Percentiles rank a stretch among this genome's conserved stretches.
Conservation (phyloP, 1,139 yeast species). For the Suhomyces guaymorum region DNA sequence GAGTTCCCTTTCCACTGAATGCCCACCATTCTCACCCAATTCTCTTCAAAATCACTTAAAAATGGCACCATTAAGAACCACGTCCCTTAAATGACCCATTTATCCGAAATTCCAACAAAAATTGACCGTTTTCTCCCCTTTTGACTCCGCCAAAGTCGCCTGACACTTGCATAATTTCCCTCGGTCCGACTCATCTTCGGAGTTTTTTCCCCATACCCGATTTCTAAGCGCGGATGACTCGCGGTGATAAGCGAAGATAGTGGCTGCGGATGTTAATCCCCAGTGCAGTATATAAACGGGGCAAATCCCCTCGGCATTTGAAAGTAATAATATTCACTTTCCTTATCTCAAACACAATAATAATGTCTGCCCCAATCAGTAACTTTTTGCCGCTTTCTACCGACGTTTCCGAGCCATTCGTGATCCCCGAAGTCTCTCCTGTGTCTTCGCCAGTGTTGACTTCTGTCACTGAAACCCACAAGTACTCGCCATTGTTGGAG, state of each 20-base stretch:
- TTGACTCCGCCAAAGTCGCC: no score
- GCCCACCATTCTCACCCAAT: no score
- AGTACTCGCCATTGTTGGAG: slow-evolving; percentile 18
- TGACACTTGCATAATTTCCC: no score
- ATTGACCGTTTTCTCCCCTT: no score
- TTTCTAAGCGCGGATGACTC: slow-evolving; percentile 12
- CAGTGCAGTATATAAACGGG: slow-evolving; percentile 5
- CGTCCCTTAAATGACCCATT: no score
- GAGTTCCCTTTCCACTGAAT: no score
- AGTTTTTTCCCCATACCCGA: slow-evolving; percentile 10
- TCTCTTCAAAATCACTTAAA: no score
- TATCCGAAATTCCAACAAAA: no score
- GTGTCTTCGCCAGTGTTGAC: slow-evolving; percentile 41
- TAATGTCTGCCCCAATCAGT: slow-evolving; percentile 15
- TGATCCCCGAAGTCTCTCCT: slow-evolving; percentile 65
- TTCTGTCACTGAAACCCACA: slow-evolving; percentile 17
- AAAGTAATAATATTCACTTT: not conserved
- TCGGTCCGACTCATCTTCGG: slow-evolving; percentile 11
- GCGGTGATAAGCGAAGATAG: slow-evolving; percentile 5
- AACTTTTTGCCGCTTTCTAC: slow-evolving; percentile 54
- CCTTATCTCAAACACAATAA: not conserved
- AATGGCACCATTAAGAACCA: no score
- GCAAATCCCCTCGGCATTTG: not conserved
- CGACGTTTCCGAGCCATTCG: slow-evolving; percentile 60
- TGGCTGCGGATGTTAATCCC: slow-evolving; percentile 6